Conservation (phyloP, 371 early-diverging fungal species). For the Polyrhizophydium stewartii region DNA sequence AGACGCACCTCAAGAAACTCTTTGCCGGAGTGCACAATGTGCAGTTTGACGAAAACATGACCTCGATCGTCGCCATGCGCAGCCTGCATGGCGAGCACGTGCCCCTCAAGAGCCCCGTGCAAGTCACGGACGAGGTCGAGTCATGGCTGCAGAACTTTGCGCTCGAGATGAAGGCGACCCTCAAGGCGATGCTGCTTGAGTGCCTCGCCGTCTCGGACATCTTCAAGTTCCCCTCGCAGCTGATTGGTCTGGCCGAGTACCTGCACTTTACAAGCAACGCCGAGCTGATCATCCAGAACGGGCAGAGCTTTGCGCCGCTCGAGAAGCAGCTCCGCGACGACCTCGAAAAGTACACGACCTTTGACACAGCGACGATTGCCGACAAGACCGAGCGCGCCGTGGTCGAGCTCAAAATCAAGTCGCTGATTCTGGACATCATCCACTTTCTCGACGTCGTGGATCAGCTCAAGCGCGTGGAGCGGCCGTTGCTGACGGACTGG, state of each 20-base stretch:
- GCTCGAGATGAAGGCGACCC: slow-evolving; percentile 38
- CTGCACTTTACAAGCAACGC: slow-evolving; percentile 42
- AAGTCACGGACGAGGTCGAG: slow-evolving; percentile 44
- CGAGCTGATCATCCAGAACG: slow-evolving; percentile 29
- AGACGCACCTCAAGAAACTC: slow-evolving; percentile 49
- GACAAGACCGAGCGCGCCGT: slow-evolving; percentile 28
- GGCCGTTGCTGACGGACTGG: slow-evolving; percentile 32
- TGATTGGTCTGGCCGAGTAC: slow-evolving; percentile 37
- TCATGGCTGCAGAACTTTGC: slow-evolving; percentile 43
- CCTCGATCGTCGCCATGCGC: slow-evolving; percentile 36
- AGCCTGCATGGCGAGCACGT: slow-evolving; percentile 48
- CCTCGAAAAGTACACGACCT: slow-evolving; percentile 44
- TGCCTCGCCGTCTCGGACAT: slow-evolving; percentile 31
- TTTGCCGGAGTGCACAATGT: slow-evolving; percentile 49
- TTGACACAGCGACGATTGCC: slow-evolving; percentile 28
- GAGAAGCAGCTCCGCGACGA: slow-evolving; percentile 22
- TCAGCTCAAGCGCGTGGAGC: slow-evolving; percentile 25
- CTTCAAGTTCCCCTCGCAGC: slow-evolving; percentile 43
- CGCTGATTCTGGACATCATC: slow-evolving; percentile 44
- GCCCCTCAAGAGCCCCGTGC: slow-evolving; percentile 30
- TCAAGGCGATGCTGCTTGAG: slow-evolving; percentile 22
- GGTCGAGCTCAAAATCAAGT: slow-evolving; percentile 39
- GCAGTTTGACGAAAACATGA: slow-evolving; percentile 30
- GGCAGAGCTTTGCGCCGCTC: slow-evolving; percentile 11
- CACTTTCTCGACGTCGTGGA: slow-evolving; percentile 46